Base-by-base conservation (phyloP, 2,329 filamentous ascomycete species). In the Zymoseptoria ardabiliae region DNA sequence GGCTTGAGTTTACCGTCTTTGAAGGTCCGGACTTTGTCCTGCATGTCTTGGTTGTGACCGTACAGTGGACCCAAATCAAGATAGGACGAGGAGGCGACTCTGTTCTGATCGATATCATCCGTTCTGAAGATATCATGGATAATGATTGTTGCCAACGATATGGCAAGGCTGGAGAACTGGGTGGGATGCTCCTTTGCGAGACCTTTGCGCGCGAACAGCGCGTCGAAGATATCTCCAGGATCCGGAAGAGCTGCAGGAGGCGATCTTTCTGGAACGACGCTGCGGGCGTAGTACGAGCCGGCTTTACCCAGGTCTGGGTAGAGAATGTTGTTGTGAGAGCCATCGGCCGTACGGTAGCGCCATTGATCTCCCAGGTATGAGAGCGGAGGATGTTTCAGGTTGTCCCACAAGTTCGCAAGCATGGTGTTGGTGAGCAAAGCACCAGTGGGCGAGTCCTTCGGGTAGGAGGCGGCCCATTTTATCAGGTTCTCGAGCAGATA, bases 41-140 rank as follows among this genome's bases (percentile, higher is more conserved):
- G 79, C 50, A 82, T 78, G 22, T 78, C 76, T 62, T 77, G 66
- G 28, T 73, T 76, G 54, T 87, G 84, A 55, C 88, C 88, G 63
- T 91, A 91, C 1, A 91, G 76, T 1, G 87, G 87, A 0, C 86
- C 83, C 1, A 91, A 77, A 62, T 90, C 88, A 4, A 91, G 78
- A 66, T 90, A 91, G 0, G 85, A 86, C 0, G 87, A 90, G 0
- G 86, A 88, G 70, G 87, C 83, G 67, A 84, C 85, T 59, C 77
- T 79, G 69, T 78, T 83, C 45, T 79, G 78, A 63, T 90, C 82
- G 7, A 72, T 71, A 57, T 82, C 76, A 67, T 89, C 85, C 9
- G 86, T 90, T 77, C 85, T 86, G 76, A 90, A 90, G 21, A 90
- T 77, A 67, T 90, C 85, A 63, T 90, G 87, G 59, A 88, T 90